Base-by-base conservation (phyloP, 2,329 filamentous ascomycete genomes). In the Arthrobotrys iridis region DNA sequence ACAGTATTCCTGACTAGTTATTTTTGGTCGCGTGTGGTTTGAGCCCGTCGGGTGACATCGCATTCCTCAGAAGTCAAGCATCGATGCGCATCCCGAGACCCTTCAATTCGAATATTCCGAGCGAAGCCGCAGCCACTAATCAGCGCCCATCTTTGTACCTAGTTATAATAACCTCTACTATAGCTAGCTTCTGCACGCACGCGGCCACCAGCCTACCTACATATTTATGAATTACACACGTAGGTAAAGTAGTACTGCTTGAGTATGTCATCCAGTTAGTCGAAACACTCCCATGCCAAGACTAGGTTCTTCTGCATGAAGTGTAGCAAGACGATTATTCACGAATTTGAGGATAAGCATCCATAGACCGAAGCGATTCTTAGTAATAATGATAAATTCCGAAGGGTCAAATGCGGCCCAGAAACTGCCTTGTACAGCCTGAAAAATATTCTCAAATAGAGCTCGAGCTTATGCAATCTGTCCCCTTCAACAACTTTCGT, bases 381-480 rank as follows among this genome's bases (percentile, higher is more conserved):
- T 33, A 33, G n/a, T 59, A 67, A 30, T 59, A 57, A 67, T 48
- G 24, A 26, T 41, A 30, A 45, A 43, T 26, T 24, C 40, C 18
- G 20, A 24, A 2, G 11, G 22, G 15, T 5, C 6, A 15, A 55
- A 37, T 55, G 30, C 50, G 20, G 30, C 35, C 28, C 50, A 15
- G 15, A 24, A 37, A 22, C 2, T n/a, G 30, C 30, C 50, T 55
- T 37, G 50, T 55, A 55, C 50, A 63, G 59, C 50, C 24, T 58
- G n/a, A 50, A 40, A 45, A 43, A 58, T 15, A 3, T 41, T 58
- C 37, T 33, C 28, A 10, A 58, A 67, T 40, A 41, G 26, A 48
- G 67, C 67, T 72, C 67, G 59, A 58, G 58, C 67, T 72, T 65
- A 72, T 65, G 67, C 67, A 43, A 20, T 18, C 30, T 57, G 40